phyloP scores from a whole-genome alignment of 2,329 filamentous ascomycete species.

The Fusarium fracticaudum region DNA sequence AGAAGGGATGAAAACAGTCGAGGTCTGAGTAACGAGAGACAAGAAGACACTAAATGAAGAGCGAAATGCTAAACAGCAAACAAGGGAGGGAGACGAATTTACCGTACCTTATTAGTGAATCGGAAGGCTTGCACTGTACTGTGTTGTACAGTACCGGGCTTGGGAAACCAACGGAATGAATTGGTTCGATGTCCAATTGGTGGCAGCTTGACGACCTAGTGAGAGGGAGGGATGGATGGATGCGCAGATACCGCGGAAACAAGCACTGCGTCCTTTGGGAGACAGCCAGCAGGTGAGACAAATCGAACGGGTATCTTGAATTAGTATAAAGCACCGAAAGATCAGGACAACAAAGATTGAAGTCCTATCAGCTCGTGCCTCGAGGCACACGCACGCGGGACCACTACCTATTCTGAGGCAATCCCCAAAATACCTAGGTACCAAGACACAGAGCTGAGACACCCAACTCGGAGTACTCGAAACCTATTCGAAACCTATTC shows the following conservation, averaged over 20 bases:
- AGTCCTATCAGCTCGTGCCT: background rate
- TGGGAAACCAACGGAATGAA: slow-evolving; percentile 23
- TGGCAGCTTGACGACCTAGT: slow-evolving; percentile 16
- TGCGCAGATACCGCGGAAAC: slow-evolving; percentile 21
- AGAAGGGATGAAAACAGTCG: slow-evolving; percentile 16
- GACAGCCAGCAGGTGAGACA: background rate
- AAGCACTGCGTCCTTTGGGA: slow-evolving; percentile 11
- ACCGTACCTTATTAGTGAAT: slow-evolving; percentile 11
- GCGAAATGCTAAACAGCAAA: slow-evolving; percentile 14
- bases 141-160: background rate
- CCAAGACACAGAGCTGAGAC: slow-evolving; percentile 8
- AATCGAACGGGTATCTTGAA: slow-evolving; percentile 9
- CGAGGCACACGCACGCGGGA: background rate
- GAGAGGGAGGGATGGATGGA: slow-evolving; percentile 17
- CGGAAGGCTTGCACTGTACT: slow-evolving; percentile 33
- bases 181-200: slow-evolving; percentile 28
- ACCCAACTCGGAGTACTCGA: slow-evolving; percentile 12
- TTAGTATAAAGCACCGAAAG: background rate
- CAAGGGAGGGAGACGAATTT: slow-evolving; percentile 32
- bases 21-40: slow-evolving; percentile 19
- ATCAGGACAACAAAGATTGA: background rate
- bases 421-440: background rate
- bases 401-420: slow-evolving; percentile 10
- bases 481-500: slow-evolving; percentile 35
- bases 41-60: slow-evolving; percentile 12